Base-by-base conservation (phyloP, 2,329 filamentous ascomycete species). In the Cladosporium sp. region DNA sequence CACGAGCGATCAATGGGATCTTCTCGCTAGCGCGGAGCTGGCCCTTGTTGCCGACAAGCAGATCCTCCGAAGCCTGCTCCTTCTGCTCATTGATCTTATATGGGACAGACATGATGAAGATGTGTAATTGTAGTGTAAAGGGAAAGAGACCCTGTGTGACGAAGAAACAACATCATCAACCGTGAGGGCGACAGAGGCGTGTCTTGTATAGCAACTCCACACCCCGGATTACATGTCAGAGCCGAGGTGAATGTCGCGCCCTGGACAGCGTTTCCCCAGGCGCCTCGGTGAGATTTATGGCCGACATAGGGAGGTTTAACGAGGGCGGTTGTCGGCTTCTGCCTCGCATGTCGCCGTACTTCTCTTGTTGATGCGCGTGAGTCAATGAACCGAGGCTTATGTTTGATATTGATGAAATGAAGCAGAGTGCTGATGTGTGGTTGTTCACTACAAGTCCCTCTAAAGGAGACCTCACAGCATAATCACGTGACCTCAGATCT, bases 1-100 rank as follows among this genome's bases (percentile, higher is more conserved):
- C 84, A 67, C 79, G 77, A 48, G 84, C 86, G 71, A 89, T 85
- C 64, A 80, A 77, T 49, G 87, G 87, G 67, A 89, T 87, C 67
- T 79, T 78, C 76, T 84, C 72, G 75, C 85, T 84, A 71, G 87
- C 86, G 61, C 75, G 66, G 58, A 78, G 68, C 66, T 79, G 76
- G 67, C 51, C 56, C 49, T 64, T 62, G 39, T 63, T 64, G 59
- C 71, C 71, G 39, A 72, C 70, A 68, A 73, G 71, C 54, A 76
- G 70, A 63, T 75, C 72, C 69, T 76, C 68, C 21, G 71, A 74
- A 58, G 73, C 73, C 65, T 77, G 69, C 63, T 68, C 68, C 68
- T 70, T 70, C 66, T 69, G 58, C 32, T 66, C 65, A 57, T 59
- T 54, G 62, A 76, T 77, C 68, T 73, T 75, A 68, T 78, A 76